Evolutionary conservation across 2,329 filamentous ascomycete species (phyloP), one percentile per base, ranked within the genome.

Genomic region (Fusarium hainanense): DNA sequence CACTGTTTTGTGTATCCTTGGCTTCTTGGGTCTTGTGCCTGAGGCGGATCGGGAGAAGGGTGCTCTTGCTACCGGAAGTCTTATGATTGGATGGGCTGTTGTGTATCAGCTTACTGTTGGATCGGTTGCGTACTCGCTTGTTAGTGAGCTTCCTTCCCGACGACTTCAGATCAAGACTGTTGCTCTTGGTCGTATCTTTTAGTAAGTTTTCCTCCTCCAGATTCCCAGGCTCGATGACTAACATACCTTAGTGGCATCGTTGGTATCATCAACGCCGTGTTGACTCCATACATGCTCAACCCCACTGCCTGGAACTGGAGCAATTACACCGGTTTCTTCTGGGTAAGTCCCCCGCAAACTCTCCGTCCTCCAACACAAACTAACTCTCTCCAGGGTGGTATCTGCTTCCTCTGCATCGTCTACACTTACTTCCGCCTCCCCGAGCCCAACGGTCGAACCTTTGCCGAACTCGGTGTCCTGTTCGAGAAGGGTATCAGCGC

Each of bases 211-310:
- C 2, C 8, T 7, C 2, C 3, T 20, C 6, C 6, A 5, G 4
- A 62, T n/a, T 47, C n/a, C 4, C 18, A 9, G 18, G 11, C 2
- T 13, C 3, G 6, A 0, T 0, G 6, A 4, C 43, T 66, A 61
- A 66, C 54, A 21, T 5, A 6, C 21, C 4, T 4, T 23, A 88
- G 87, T 84, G 94, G 95, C 74, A 83, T 97, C 54, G 92, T 94
- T 42, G 91, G 88, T 67, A 97, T 98, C 69, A 81, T 97, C 73
- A 93, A 90, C 76, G 90, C 89, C 51, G 90, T 97, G 4, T 80
- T 97, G 37, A 95, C 93, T 0, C 94, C 94, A 0, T 97, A 97
- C 81, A 97, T 97, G 94, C 85, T 97, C 27, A 97, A 97, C 81
- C 93, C 94, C 0, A 86, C 84, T 1, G 92, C 89, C 0, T 97